Percentiles rank a stretch among this genome's conserved stretches.
These are phyloP conservation scores for Phlyctochytrium arcticum DNA, from an alignment of 192 early-diverging fungal genomes.

Conservation along the genomic window DNA sequence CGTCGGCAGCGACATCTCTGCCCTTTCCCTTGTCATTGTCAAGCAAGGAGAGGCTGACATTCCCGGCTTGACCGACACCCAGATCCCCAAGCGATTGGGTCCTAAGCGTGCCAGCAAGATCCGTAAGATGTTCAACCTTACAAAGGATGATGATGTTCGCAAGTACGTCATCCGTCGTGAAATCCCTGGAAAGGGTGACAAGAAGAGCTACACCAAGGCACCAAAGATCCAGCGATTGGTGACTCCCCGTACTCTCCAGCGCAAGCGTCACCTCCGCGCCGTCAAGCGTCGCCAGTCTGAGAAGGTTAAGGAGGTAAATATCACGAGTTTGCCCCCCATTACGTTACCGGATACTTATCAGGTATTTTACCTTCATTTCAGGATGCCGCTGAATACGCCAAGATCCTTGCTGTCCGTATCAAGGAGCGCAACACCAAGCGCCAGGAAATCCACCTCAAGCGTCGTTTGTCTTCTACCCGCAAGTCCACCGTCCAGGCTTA, in stretches of 20 bases:
- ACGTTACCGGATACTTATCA: not conserved
- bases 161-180: conserved; percentile 99
- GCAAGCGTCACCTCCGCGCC: conserved; percentile 84
- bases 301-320: conserved; percentile 65
- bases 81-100: conserved; percentile 94
- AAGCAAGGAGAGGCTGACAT: conserved; percentile 97
- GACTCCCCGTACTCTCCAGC: conserved; percentile 94
- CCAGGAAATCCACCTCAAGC: conserved; percentile 62
- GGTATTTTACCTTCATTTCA: not conserved
- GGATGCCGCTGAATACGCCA: conserved; percentile 65
- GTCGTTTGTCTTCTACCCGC: conserved; percentile 68
- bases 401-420: conserved; percentile 85
- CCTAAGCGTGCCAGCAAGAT: conserved; percentile 99
- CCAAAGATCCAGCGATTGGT: conserved; percentile 98
- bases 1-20: conserved; percentile 88
- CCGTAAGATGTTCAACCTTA: conserved; percentile 98
- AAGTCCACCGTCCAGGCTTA: conserved; percentile 27
- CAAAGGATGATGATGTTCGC: conserved; percentile 98
- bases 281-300: conserved; percentile 82
- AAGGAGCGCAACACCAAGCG: conserved; percentile 93
- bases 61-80: conserved; percentile 89
- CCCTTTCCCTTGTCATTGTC: conserved; percentile 89
- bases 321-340: not conserved
- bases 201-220: conserved; percentile 95
- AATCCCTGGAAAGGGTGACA: conserved; percentile 70